Evolutionary conservation across 2,329 filamentous ascomycete species (phyloP).

Genomic region (Diaporthe sp.): DNA sequence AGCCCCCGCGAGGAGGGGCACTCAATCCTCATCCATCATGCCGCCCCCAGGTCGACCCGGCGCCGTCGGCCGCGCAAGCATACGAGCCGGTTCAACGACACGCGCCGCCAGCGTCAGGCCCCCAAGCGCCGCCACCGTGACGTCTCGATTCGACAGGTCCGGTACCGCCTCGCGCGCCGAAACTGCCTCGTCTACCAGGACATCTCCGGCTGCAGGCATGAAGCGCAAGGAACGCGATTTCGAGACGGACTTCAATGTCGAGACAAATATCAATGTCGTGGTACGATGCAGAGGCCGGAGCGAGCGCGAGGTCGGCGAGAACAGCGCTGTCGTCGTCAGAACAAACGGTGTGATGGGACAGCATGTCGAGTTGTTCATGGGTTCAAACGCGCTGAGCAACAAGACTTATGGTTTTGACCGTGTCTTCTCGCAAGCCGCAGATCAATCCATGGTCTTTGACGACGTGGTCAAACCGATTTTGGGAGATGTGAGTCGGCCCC

Average conservation of each 20-base stretch:
- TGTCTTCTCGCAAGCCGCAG: constrained; percentile 94
- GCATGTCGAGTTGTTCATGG: constrained; percentile 88
- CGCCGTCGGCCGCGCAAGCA: constrained; percentile 41
- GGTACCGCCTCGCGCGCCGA: constrained; percentile 76
- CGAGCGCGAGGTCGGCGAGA: constrained; percentile 92
- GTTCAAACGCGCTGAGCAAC: constrained; percentile 90
- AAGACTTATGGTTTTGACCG: constrained; percentile 98
- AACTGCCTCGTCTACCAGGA: constrained; percentile 71
- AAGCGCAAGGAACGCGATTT: constrained; percentile 93
- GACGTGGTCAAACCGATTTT: constrained; percentile 94
- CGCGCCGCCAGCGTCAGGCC: constrained; percentile 38
- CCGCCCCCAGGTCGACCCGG: constrained; percentile 37
- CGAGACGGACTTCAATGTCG: constrained; percentile 74
- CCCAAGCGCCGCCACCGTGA: constrained; percentile 37
- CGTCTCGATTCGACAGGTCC: constrained; percentile 47
- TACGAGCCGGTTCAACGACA: constrained; percentile 38
- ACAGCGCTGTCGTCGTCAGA: constrained; percentile 90
- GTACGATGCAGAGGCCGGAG: constrained; percentile 94
- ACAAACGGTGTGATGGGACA: constrained; percentile 91
- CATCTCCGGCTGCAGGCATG: constrained; percentile 64
- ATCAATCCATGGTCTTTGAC: constrained; percentile 94
- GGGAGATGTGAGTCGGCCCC: constrained; percentile 74
- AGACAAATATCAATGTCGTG: constrained; percentile 98
- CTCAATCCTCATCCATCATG: constrained; percentile 42
- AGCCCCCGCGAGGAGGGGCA: constrained; percentile 45